Evolutionary conservation across 805 yeast genomes (phyloP), one percentile per base, ranked within the genome.

Genomic region (Saccharomycopsis lassenensis): DNA sequence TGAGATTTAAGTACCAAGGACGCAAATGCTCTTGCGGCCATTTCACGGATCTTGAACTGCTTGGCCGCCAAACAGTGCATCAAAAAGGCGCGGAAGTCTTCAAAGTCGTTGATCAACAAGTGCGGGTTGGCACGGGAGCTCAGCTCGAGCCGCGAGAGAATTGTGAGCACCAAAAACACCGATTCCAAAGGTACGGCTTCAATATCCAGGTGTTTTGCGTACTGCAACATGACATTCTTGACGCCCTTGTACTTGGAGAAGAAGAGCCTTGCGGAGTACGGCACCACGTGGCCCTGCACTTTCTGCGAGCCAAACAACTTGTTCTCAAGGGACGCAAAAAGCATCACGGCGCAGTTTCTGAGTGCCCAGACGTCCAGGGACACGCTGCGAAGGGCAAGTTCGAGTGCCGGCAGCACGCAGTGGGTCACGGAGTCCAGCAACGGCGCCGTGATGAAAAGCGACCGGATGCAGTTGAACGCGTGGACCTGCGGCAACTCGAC

Each of bases 271-370:
- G 91, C 78, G 18, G 77, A 65, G 28, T 32, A 42, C 7, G 46
- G 46, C 4, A 39, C 36, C 41, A 62, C 42, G 36, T 52, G 54
- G 41, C 63, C 63, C 11, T 58, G 58, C 24, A 46, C 37, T 52
- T 67, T 69, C 21, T 42, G 32, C 14, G 43, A 33, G 1, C 93
- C 93, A 56, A 89, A 87, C 4, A 91, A 51, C 41, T 89, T 66
- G 41, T 77, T 79, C 49, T 84, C 91, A 28, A 89, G 56, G 1
- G 94, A 76, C 1, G 94, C 77, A 53, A 86, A 89, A 27, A 89
- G 63, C 97, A 89, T 91, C 14, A 87, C 80, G 0, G 94, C 85
- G 55, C 96, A 84, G 52, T 89, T 89, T 51, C 95, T 67, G 19
- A 89, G 68, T 0, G 94, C 75, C 97, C 97, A 89, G 17, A 74